phyloP scores from a whole-genome alignment of 2,329 filamentous ascomycete genomes.

The Epicoccum nigrum region DNA sequence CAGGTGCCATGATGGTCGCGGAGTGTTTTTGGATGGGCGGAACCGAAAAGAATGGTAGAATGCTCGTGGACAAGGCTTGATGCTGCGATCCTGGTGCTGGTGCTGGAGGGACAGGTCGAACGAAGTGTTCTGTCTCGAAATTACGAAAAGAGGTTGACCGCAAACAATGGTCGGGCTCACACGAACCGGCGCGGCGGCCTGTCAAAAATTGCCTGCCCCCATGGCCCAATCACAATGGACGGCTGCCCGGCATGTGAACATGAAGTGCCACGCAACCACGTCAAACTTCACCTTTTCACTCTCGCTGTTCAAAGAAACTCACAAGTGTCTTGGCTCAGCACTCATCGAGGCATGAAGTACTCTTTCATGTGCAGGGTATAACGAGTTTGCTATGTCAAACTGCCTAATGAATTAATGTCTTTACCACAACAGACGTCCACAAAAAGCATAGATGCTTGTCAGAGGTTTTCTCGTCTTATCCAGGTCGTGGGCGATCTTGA shows the following conservation, averaged over 20 bases:
- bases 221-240: conserved; percentile 37
- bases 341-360: no score
- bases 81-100: conserved; percentile 13
- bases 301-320: no score
- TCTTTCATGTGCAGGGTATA: no score
- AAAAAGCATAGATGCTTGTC: no score
- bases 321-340: no score
- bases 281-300: no score
- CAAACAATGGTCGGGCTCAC: conserved; percentile 37
- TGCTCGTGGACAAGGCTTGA: conserved; percentile 6
- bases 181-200: conserved; percentile 24
- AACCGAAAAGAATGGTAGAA: background rate
- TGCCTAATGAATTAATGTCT: no score
- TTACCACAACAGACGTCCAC: no score
- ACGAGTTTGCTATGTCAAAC: no score
- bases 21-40: conserved; percentile 14
- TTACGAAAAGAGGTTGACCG: conserved; percentile 25
- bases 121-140: conserved; percentile 20
- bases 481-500: no score
- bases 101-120: conserved; percentile 16
- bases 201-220: conserved; percentile 35
- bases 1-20: conserved; percentile 45
- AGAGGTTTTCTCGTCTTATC: no score
- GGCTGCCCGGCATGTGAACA: conserved; percentile 7
- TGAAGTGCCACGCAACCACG: background rate